phyloP scores from a whole-genome alignment of 129 eudicot genomes.

The Flaveria bidentis region DNA sequence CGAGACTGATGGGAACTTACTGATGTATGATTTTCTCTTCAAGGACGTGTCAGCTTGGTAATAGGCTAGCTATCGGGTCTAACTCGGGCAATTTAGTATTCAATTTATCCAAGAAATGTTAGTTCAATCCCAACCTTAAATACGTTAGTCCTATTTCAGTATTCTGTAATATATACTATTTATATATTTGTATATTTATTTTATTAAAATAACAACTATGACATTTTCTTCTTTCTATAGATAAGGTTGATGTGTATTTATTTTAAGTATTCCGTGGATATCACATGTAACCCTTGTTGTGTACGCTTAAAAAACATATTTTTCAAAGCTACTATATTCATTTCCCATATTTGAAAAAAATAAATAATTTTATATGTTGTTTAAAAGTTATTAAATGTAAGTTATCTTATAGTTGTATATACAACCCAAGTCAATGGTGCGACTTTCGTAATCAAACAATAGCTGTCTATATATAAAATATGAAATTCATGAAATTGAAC shows the following conservation, averaged over 20 bases:
- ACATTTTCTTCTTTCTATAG: neutral
- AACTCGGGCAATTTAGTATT: too few species aligned
- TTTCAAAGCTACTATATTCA: too few species aligned
- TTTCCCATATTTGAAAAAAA: neutral
- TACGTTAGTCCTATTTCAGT: neutral
- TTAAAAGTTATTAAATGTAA: neutral
- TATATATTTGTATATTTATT: too few species aligned
- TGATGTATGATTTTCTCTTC: too few species aligned
- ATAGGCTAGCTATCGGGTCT: too few species aligned
- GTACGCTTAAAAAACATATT: neutral
- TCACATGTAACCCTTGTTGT: neutral
- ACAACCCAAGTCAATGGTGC: neutral
- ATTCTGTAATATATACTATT: neutral
- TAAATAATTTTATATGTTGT: too few species aligned
- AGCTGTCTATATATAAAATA: neutral
- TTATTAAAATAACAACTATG: neutral
- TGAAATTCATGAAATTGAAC: neutral
- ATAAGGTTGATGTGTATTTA: neutral
- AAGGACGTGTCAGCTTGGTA: too few species aligned
- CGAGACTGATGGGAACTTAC: too few species aligned
- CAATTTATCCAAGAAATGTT: too few species aligned
- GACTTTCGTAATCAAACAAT: neutral
- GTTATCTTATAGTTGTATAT: neutral
- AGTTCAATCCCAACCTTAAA: too few species aligned
- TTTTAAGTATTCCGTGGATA: neutral